Conservation (phyloP, 2,329 filamentous ascomycete genomes). For the Aspergillus calidoustus region DNA sequence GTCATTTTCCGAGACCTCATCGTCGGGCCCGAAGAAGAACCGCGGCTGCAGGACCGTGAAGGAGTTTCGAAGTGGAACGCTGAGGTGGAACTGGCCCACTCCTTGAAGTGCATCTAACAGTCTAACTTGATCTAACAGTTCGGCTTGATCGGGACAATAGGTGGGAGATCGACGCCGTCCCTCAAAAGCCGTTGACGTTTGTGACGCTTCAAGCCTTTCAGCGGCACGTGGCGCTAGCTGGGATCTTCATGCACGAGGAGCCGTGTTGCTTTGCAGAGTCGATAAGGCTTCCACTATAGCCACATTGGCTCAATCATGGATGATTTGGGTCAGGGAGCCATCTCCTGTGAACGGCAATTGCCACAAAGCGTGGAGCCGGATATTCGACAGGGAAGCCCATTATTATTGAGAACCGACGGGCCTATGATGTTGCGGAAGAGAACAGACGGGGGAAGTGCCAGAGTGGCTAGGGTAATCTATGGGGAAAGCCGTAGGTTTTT, state of each 20-base stretch:
- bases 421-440: not conserved
- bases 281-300: not conserved
- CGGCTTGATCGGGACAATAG: constrained; percentile 32
- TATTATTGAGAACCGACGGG: not conserved
- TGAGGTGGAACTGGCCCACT: constrained; percentile 24
- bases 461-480: constrained; percentile 17
- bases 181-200: constrained; percentile 43
- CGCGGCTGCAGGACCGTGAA: constrained; percentile 27
- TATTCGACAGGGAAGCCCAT: not conserved
- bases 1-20: constrained; percentile 6
- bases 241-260: constrained; percentile 42
- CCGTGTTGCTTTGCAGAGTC: constrained; percentile 5
- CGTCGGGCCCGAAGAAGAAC: constrained; percentile 18
- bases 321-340: not conserved
- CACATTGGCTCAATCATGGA: not conserved
- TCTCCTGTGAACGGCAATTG: not conserved
- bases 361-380: not conserved
- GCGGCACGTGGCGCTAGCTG: constrained; percentile 45
- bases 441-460: not conserved
- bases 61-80: constrained; percentile 21
- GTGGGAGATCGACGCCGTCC: constrained; percentile 44
- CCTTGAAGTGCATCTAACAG: not conserved
- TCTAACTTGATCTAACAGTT: constrained; percentile 20
- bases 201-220: constrained; percentile 21
- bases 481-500: constrained; percentile 17